phyloP scores from a whole-genome alignment of 352 stramenopile species.

The Phytophthora litchii region DNA sequence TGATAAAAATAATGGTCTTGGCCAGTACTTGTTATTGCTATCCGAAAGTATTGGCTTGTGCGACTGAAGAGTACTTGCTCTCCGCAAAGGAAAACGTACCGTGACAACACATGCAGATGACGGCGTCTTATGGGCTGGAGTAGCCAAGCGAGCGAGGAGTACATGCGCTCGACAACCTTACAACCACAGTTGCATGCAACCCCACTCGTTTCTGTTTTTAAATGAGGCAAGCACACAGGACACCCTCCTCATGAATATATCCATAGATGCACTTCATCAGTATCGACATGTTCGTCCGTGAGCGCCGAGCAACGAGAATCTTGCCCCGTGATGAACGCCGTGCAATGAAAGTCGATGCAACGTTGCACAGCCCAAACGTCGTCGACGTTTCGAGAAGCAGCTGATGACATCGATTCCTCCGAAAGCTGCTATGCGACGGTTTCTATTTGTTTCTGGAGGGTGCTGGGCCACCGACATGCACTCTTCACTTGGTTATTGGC shows the following conservation, averaged over 20 bases:
- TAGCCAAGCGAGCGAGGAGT: too few relatives aligned
- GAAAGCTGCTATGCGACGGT: constrained; percentile 10
- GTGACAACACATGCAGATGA: too few relatives aligned
- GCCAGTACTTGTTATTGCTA: too few relatives aligned
- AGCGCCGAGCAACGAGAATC: background rate
- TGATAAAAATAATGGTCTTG: too few relatives aligned
- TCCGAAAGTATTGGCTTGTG: too few relatives aligned
- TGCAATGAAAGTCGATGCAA: background rate
- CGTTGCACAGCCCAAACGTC: constrained; percentile 1
- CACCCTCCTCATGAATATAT: background rate
- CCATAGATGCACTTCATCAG: background rate
- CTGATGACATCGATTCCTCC: constrained; percentile 19
- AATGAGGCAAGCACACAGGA: background rate
- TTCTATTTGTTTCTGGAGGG: constrained; percentile 20
- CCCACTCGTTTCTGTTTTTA: too few relatives aligned
- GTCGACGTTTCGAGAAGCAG: constrained; percentile 21
- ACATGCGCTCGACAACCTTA: too few relatives aligned
- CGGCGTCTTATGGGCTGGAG: too few relatives aligned
- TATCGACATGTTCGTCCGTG: background rate
- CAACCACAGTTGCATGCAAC: too few relatives aligned
- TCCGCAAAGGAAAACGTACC: too few relatives aligned
- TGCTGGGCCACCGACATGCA: constrained; percentile 16
- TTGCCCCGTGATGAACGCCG: too few relatives aligned
- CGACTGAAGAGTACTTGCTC: too few relatives aligned
- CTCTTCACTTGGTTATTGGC: constrained; percentile 35